Base-by-base conservation (phyloP, 805 yeast species). In the Wickerhamiella musiphila region DNA sequence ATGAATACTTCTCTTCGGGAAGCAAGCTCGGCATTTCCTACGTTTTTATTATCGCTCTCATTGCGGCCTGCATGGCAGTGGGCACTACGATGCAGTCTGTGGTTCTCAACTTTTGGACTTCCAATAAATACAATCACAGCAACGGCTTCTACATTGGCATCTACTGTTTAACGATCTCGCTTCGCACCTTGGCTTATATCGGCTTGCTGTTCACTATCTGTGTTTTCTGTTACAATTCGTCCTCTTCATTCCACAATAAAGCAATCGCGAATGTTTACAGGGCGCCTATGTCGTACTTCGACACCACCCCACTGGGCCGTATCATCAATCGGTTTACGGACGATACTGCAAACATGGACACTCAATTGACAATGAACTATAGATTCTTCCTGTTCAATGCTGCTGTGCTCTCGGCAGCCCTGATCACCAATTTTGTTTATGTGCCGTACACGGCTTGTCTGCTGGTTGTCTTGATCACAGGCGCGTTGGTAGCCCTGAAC, bases 251-350 rank as follows among this genome's bases (percentile, higher is more conserved):
- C 47, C 81, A 81, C 46, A 56, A 73, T 25, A 43, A 45, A 31
- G 83, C 93, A 0, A 60, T 73, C 33, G 52, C 61, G 28, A 65
- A 60, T 23, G 60, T 82, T 11, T 56, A 82, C 37, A 73, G 73
- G 38, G 72, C 90, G 2, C 93, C 93, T 29, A 78, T 79, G 86
- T 55, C 73, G 1, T 83, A 69, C 49, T 64, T 81, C 55, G 94
- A 83, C 47, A 70, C 81, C 8, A 78, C 92, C 0, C 94, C 94
- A 12, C 65, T 78, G 62, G 94, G 94, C 2, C 64, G 94, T 42
- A 73, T 82, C 36, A 58, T 83, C 51, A 82, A 79, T 53, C 61
- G 93, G 43, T 82, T 81, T 51, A 79, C 93, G 2, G 79, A 79
- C 44, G 94, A 82, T 52, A 76, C 90, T 0, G 93, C 82, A 49